phyloP scores from a whole-genome alignment of 768 basidiomycete genomes.

The Calvatia gigantea region DNA sequence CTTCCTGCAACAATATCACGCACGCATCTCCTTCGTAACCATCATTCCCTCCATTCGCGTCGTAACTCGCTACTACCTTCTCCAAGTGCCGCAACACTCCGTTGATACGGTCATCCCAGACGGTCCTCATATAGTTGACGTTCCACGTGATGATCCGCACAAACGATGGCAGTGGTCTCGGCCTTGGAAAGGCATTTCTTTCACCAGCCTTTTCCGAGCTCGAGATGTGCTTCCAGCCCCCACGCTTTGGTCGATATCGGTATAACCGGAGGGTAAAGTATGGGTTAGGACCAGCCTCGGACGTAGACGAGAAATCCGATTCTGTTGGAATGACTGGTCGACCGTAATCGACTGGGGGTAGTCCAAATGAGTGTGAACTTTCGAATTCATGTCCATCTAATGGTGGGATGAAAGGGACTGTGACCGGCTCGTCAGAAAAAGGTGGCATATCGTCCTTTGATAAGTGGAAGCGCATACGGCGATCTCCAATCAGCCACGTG shows the following conservation, averaged over 20 bases:
- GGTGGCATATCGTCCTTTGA: background rate
- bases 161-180: slow-evolving; percentile 34
- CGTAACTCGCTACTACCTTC: slow-evolving; percentile 37
- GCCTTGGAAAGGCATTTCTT: slow-evolving; percentile 20
- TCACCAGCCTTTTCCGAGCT: slow-evolving; percentile 24
- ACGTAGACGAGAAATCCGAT: background rate
- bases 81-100: slow-evolving; percentile 54
- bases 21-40: slow-evolving; percentile 38
- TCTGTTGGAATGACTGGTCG: slow-evolving; percentile 10
- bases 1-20: slow-evolving; percentile 70
- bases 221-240: slow-evolving; percentile 44
- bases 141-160: slow-evolving; percentile 73
- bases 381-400: background rate
- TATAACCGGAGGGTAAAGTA: slow-evolving; percentile 31
- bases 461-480: background rate
- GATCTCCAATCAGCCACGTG: background rate
- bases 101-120: slow-evolving; percentile 39
- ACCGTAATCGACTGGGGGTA: background rate
- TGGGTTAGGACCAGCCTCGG: slow-evolving; percentile 24
- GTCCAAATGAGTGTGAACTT: background rate
- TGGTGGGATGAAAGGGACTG: background rate
- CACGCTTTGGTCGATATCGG: slow-evolving; percentile 35
- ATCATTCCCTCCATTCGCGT: background rate
- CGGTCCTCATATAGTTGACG: slow-evolving; percentile 43
- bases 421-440: slow-evolving; percentile 1